phyloP scores from a whole-genome alignment of 208 protist species.

The Leishmania amazonensis region DNA sequence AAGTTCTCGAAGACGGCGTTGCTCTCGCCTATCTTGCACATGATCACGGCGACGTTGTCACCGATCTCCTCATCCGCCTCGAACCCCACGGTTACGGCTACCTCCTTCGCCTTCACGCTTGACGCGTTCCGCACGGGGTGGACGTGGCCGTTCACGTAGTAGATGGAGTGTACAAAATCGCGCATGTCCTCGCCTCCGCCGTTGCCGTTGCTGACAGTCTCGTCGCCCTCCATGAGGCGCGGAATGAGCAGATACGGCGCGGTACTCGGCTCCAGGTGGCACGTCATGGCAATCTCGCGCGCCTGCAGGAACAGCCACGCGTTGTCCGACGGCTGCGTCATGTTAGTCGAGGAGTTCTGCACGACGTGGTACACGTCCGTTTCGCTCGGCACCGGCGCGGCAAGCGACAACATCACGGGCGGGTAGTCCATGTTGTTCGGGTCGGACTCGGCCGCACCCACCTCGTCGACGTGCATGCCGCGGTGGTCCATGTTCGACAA shows the following conservation, averaged over 20 bases:
- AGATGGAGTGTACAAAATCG: constrained; percentile 39
- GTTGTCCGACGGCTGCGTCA: constrained; percentile 46
- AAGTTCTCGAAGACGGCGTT: constrained; percentile 90
- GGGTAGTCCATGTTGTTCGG: constrained; percentile 62
- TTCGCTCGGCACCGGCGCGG: constrained; percentile 30
- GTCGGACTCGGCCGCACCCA: constrained; percentile 27
- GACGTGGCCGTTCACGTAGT: constrained; percentile 74
- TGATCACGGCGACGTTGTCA: constrained; percentile 24
- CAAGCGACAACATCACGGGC: constrained; percentile 82
- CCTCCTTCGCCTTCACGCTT: constrained; percentile 32
- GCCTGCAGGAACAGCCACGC: constrained; percentile 85
- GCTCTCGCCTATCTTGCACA: constrained; percentile 37
- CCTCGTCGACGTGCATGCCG: constrained; percentile 30
- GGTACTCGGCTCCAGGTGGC: constrained; percentile 50
- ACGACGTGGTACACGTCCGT: constrained; percentile 49
- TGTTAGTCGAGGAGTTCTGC: constrained; percentile 62
- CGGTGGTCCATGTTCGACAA: constrained; percentile 75
- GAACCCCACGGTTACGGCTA: constrained; percentile 68
- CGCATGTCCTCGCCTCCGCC: constrained; percentile 32
- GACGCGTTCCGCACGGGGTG: constrained; percentile 31
- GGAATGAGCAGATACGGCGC: constrained; percentile 73
- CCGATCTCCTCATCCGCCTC: constrained; percentile 22
- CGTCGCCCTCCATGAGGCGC: constrained; percentile 70
- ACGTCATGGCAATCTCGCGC: constrained; percentile 76
- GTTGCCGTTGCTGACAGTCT: constrained; percentile 32